Percentiles rank a stretch among this genome's conserved stretches.
These are phyloP conservation scores for Boletus reticulatus DNA, from an alignment of 768 basidiomycete species.

Conservation along the genomic window DNA sequence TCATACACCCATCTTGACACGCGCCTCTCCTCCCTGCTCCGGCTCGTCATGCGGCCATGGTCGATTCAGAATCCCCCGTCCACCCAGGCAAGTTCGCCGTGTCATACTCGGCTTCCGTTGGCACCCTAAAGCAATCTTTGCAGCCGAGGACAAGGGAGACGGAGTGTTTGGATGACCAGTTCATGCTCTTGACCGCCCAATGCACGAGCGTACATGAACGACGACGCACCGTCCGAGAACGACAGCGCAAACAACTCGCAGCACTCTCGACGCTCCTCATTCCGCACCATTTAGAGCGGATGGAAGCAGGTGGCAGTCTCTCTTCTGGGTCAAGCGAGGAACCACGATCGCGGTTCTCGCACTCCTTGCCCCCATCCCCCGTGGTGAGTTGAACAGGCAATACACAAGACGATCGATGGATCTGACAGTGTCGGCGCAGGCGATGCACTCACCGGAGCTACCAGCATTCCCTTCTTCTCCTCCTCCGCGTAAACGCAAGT, in stretches of 20 bases:
- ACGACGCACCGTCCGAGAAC: conserved; percentile 14
- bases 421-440: not conserved
- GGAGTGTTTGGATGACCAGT: conserved; percentile 8
- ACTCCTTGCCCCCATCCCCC: conserved; percentile 13
- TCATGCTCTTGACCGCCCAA: conserved; percentile 15
- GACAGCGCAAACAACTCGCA: not conserved
- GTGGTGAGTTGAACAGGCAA: conserved; percentile 9
- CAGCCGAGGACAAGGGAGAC: not conserved
- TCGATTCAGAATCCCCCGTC: not conserved
- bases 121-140: not conserved
- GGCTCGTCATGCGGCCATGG: conserved; percentile 3
- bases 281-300: not conserved
- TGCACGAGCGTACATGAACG: conserved; percentile 17
- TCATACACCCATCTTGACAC: not conserved
- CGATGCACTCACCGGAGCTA: not conserved
- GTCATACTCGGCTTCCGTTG: not conserved
- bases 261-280: conserved; percentile 6
- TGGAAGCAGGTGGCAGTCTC: not conserved
- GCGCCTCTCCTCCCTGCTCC: not conserved
- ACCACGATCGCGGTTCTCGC: conserved; percentile 23
- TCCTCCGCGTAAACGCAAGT: conserved; percentile 8
- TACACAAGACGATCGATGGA: too few relatives aligned
- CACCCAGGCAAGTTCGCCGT: conserved; percentile 6
- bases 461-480: not conserved
- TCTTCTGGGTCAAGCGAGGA: conserved; percentile 12